Evolutionary conservation across 371 early-diverging fungal genomes (phyloP), one percentile per base, ranked within the genome.

Genomic region (Entomophthora muscae): DNA sequence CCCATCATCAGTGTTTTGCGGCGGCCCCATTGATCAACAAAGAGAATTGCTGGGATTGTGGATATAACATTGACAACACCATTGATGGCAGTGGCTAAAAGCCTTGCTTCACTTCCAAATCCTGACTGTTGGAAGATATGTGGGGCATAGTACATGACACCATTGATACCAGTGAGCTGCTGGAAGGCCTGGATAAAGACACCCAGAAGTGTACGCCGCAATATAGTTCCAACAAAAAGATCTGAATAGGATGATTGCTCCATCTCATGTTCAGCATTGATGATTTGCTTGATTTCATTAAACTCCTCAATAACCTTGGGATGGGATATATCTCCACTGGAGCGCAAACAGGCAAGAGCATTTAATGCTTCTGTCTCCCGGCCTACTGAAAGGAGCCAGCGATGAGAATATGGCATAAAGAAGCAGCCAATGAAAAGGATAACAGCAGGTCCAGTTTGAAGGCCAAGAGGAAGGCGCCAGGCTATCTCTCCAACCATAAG

Each of bases 381-480:
- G 51, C 69, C 59, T 3, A n/a, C 30, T 28, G 81, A 80, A 42
- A 83, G 77, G 61, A 95, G 72, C 91, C 92, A 95, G 71, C 94
- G 88, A 32, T 94, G 94, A 3, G 93, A 91, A 71, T 69, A 81
- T 22, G 94, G 95, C 76, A 91, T 83, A 70, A 89, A 77, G 24
- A 80, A 31, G 70, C 85, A 85, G 64, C 85, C 75, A 30, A 77
- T 2, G 24, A 83, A 27, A 27, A 64, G 22, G 29, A 90, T 68
- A 13, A 78, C 32, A 28, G 83, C 85, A 53, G 89, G 86, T 31
- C 80, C 78, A 23, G 85, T 68, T 70, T 95, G 94, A 53, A 91
- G 63, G 53, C 83, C 86, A 32, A 91, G 75, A 2, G 91, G 86
- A n/a, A 86, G 65, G 24, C 91, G 80, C 90, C 89, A 93, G 57